A percentile compares a stretch with the other conserved stretches of the same genome.
Evolutionary conservation across 1,284 basidiomycete genomes (phyloP).

Genomic region (Trametes hirsuta): DNA sequence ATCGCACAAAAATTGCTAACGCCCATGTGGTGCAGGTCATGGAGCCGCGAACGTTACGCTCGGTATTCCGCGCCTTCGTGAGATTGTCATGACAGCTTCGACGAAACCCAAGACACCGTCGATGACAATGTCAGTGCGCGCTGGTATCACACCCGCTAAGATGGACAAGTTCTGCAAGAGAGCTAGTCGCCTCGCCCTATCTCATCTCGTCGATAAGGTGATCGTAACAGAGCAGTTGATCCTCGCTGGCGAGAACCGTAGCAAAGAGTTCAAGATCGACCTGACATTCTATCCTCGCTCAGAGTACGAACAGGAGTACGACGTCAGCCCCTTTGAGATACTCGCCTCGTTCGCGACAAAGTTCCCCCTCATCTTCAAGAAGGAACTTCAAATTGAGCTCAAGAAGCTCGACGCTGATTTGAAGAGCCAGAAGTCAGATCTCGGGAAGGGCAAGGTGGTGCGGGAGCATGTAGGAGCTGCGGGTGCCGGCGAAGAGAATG

Average conservation of each 20-base stretch:
- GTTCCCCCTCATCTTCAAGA: constrained; percentile 86
- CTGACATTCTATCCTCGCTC: constrained; percentile 87
- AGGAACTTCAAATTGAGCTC: constrained; percentile 87
- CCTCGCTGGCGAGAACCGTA: constrained; percentile 69
- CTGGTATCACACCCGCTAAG: constrained; percentile 55
- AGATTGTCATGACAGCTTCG: constrained; percentile 99
- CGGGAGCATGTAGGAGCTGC: constrained; percentile 47
- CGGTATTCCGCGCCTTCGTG: constrained; percentile 97
- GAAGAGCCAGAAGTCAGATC: constrained; percentile 77
- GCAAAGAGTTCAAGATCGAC: constrained; percentile 83
- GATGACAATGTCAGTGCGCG: constrained; percentile 87
- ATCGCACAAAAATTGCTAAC: constrained; percentile 7
- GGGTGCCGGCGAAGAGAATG: constrained; percentile 51
- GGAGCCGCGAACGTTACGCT: constrained; percentile 99
- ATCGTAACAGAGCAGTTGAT: constrained; percentile 82
- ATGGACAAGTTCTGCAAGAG: constrained; percentile 88
- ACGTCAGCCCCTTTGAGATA: constrained; percentile 76
- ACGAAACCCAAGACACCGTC: constrained; percentile 97
- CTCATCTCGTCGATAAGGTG: constrained; percentile 89
- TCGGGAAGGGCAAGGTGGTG: constrained; percentile 78
- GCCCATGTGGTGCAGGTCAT: constrained; percentile 63
- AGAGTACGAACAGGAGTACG: constrained; percentile 89
- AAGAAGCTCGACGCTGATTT: constrained; percentile 85
- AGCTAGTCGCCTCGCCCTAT: constrained; percentile 85
- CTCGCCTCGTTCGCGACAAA: constrained; percentile 73